A percentile compares a stretch with the other conserved stretches of the same genome.
These are phyloP conservation scores for Phalaenopsis equestris DNA, from an alignment of 106 monocot species.

Conservation along the genomic window DNA sequence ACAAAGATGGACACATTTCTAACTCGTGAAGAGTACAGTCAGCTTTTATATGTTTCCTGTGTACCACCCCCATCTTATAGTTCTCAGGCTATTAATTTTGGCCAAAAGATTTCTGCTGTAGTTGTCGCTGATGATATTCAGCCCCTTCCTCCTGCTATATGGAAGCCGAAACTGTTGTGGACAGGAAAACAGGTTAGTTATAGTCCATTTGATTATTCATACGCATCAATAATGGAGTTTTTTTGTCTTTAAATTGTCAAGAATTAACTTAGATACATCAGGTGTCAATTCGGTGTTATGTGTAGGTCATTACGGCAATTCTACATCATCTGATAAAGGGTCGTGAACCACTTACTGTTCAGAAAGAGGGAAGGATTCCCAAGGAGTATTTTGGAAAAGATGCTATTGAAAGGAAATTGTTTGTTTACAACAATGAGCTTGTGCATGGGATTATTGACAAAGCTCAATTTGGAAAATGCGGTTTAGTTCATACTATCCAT, in stretches of 20 bases:
- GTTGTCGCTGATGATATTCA: slow-evolving; percentile 36
- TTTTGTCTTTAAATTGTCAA: background rate
- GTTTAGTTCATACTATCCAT: slow-evolving; percentile 86
- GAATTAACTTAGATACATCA: background rate
- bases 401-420: slow-evolving; percentile 31
- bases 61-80: slow-evolving; percentile 29
- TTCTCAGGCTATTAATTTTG: slow-evolving; percentile 17
- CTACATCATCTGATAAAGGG: slow-evolving; percentile 62
- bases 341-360: slow-evolving; percentile 57
- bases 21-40: slow-evolving; percentile 75
- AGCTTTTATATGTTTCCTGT: slow-evolving; percentile 69
- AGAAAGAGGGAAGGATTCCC: slow-evolving; percentile 57
- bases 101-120: slow-evolving; percentile 37
- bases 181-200: slow-evolving; percentile 84
- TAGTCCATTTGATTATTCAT: slow-evolving; percentile 1
- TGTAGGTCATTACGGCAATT: slow-evolving; percentile 81
- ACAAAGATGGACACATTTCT: slow-evolving; percentile 85
- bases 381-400: slow-evolving; percentile 60
- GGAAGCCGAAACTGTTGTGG: slow-evolving; percentile 81
- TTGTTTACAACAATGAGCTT: slow-evolving; percentile 69
- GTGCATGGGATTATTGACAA: slow-evolving; percentile 95
- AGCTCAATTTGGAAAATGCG: slow-evolving; percentile 86
- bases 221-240: background rate
- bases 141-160: slow-evolving; percentile 65
- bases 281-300: background rate